A percentile compares a stretch with the other conserved stretches of the same genome.
These are phyloP conservation scores for Kwoniella sp. DNA, from an alignment of 768 basidiomycete genomes.

Conservation along the genomic window DNA sequence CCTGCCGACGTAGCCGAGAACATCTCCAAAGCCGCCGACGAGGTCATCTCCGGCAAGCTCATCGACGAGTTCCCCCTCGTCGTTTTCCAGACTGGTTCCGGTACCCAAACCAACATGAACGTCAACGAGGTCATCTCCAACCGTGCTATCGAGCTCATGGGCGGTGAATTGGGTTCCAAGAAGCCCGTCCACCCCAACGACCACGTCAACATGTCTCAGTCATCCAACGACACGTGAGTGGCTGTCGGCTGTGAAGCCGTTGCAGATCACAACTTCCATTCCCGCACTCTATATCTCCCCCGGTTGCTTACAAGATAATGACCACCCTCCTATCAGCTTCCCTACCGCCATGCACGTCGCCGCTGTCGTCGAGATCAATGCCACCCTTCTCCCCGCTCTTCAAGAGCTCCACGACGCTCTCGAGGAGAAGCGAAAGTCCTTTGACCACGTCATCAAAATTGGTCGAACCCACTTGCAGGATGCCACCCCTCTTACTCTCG, in stretches of 20 bases:
- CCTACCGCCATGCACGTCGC: slow-evolving; percentile 99
- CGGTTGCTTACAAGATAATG: too few relatives aligned
- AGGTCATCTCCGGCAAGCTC: slow-evolving; percentile 94
- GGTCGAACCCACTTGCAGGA: slow-evolving; percentile 97
- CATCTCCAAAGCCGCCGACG: slow-evolving; percentile 91
- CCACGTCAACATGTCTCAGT: slow-evolving; percentile 99
- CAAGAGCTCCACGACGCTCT: slow-evolving; percentile 80
- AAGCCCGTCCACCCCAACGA: slow-evolving; percentile 98
- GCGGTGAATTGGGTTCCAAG: slow-evolving; percentile 93
- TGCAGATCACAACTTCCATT: too few relatives aligned
- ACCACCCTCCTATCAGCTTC: slow-evolving; percentile 65
- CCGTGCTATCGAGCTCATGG: slow-evolving; percentile 93
- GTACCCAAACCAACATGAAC: slow-evolving; percentile 99
- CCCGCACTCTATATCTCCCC: background rate
- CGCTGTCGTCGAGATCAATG: slow-evolving; percentile 82
- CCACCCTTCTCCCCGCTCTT: slow-evolving; percentile 80
- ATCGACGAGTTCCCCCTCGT: slow-evolving; percentile 96
- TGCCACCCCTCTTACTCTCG: slow-evolving; percentile 94
- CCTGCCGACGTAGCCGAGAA: slow-evolving; percentile 83
- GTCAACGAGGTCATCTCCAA: slow-evolving; percentile 99
- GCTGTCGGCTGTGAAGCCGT: background rate
- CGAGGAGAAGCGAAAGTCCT: slow-evolving; percentile 75
- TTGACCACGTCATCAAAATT: slow-evolving; percentile 94
- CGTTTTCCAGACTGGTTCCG: slow-evolving; percentile 98
- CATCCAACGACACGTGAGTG: slow-evolving; percentile 93